Percentiles rank a stretch among this genome's conserved stretches.
Conservation (phyloP, 2,329 filamentous ascomycete species). For the Colletotrichum sp. region DNA sequence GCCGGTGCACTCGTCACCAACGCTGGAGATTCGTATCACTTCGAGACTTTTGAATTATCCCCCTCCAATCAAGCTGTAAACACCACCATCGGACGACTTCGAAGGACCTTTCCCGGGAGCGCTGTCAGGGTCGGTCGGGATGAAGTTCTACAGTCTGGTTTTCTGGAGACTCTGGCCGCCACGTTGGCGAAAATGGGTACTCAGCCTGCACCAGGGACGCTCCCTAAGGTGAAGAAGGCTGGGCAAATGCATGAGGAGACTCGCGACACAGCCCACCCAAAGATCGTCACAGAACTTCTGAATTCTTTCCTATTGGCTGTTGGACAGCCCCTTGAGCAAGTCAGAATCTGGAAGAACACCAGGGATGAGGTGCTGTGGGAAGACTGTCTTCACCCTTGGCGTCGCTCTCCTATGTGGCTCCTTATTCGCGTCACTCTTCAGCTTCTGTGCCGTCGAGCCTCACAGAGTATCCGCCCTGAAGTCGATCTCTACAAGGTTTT, state of each 20-base stretch:
- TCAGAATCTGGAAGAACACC: conserved; percentile 53
- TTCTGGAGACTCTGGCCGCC: conserved; percentile 26
- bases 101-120: conserved; percentile 30
- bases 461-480: background rate
- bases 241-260: conserved; percentile 38
- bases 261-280: conserved; percentile 54
- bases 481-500: conserved; percentile 51
- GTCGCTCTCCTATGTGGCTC: conserved; percentile 59
- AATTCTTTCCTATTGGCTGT: conserved; percentile 42
- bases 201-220: conserved; percentile 25
- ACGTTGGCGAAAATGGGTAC: conserved; percentile 32
- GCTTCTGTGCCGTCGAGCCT: background rate
- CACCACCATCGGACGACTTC: conserved; percentile 31
- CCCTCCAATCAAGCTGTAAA: conserved; percentile 30
- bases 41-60: conserved; percentile 40
- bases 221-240: conserved; percentile 39
- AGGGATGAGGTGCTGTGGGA: conserved; percentile 59
- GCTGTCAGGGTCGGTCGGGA: conserved; percentile 23
- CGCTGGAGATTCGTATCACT: conserved; percentile 15
- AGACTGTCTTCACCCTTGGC: conserved; percentile 44
- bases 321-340: conserved; percentile 30
- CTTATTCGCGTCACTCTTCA: conserved; percentile 58
- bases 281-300: conserved; percentile 56
- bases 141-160: conserved; percentile 12
- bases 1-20: conserved; percentile 35